These are phyloP conservation scores for Penicillium sp. DNA, from an alignment of 2,329 filamentous ascomycete genomes.

Conservation along the genomic window DNA sequence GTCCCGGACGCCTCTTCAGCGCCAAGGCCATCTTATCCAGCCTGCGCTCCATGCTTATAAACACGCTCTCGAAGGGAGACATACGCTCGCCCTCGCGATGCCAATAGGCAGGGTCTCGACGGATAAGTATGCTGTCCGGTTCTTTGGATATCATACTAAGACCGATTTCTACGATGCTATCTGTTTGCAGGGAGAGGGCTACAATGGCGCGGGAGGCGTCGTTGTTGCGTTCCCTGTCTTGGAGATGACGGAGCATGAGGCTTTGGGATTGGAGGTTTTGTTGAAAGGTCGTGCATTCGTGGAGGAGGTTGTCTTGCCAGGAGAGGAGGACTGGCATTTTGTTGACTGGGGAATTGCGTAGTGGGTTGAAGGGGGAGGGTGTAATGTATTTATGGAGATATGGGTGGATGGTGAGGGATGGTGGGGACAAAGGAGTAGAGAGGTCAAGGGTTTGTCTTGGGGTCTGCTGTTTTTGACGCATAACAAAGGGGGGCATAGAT, in stretches of 20 bases:
- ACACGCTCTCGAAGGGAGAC: neutral
- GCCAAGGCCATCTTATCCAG: neutral
- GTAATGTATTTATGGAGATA: neutral
- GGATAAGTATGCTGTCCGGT: neutral
- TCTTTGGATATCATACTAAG: neutral
- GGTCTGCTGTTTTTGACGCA: too few relatives aligned
- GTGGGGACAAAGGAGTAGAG: neutral
- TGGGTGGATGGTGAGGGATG: too few relatives aligned
- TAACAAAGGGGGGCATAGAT: neutral
- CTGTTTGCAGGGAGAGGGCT: neutral
- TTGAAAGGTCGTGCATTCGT: neutral
- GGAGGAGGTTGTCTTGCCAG: neutral
- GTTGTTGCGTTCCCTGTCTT: neutral
- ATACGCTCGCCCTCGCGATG: neutral
- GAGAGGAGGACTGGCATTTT: neutral
- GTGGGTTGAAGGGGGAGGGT: too few relatives aligned
- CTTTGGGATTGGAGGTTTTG: neutral
- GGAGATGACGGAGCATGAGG: neutral
- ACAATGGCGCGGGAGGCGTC: neutral
- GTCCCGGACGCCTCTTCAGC: neutral
- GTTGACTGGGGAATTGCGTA: neutral
- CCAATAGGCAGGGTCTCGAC: conserved; percentile 1
- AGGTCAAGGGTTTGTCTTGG: too few relatives aligned
- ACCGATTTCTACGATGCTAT: neutral
- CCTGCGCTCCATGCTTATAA: neutral